Evolutionary conservation across 1,284 basidiomycete genomes (phyloP).

Genomic region (Trametes versicolor): DNA sequence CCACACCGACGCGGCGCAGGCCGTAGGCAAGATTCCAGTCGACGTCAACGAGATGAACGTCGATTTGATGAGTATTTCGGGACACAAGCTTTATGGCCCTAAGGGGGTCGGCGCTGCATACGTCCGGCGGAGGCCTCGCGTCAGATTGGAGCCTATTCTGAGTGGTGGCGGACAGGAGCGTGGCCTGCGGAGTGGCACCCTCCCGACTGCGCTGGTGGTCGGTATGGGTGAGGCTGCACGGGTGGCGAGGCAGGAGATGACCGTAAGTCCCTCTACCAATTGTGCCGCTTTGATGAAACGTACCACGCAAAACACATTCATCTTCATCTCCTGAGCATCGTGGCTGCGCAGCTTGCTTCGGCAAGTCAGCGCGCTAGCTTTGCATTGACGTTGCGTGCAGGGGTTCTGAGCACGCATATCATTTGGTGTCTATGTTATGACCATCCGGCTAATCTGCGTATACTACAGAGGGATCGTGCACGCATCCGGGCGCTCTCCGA

Average conservation of each 20-base stretch:
- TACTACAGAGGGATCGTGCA: conserved; percentile 80
- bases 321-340: conserved; percentile 40
- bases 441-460: conserved; percentile 14
- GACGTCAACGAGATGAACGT: conserved; percentile 97
- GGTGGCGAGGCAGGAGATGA: conserved; percentile 92
- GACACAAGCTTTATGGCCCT: conserved; percentile 98
- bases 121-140: conserved; percentile 92
- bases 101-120: conserved; percentile 97
- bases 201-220: conserved; percentile 90
- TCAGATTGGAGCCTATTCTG: conserved; percentile 94
- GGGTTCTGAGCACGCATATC: conserved; percentile 78
- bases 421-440: conserved; percentile 2
- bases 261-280: conserved; percentile 65
- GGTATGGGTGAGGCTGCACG: conserved; percentile 97
- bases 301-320: conserved; percentile 40
- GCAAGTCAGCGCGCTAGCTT: conserved; percentile 54
- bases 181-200: conserved; percentile 93
- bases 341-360: conserved; percentile 38
- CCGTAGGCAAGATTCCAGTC: conserved; percentile 89
- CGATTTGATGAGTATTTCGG: conserved; percentile 96
- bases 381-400: conserved; percentile 79
- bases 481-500: conserved; percentile 84
- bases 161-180: conserved; percentile 98
- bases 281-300: conserved; percentile 60
- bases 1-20: conserved; percentile 99